Percentiles rank a stretch among this genome's conserved stretches.
phyloP scores from a whole-genome alignment of 2,329 filamentous ascomycete species.

The Ophiostoma populinum region DNA sequence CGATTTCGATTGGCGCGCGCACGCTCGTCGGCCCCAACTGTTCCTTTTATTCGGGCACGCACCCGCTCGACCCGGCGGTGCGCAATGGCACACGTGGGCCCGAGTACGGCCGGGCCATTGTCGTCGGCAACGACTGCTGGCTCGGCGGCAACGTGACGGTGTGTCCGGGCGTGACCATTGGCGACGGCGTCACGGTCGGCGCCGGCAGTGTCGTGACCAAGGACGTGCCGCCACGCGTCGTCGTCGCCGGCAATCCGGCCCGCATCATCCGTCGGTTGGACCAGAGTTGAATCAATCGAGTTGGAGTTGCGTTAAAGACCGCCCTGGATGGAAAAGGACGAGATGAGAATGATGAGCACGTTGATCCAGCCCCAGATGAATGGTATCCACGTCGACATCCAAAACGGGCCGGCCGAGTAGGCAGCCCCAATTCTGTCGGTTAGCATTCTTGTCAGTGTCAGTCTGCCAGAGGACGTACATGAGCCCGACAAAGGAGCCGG shows the following conservation, averaged over 20 bases:
- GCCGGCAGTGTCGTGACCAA: conserved; percentile 75
- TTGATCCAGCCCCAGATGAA: conserved; percentile 79
- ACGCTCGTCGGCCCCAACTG: conserved; percentile 69
- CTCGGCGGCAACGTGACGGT: conserved; percentile 55
- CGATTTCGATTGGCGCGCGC: conserved; percentile 56
- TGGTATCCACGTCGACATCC: conserved; percentile 90
- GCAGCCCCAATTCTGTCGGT: conserved; percentile 51
- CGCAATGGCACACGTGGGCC: conserved; percentile 61
- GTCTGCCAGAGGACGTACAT: conserved; percentile 38
- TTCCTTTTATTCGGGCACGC: conserved; percentile 54
- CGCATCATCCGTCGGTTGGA: conserved; percentile 30
- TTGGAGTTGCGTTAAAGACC: conserved; percentile 37
- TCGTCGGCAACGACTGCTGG: conserved; percentile 69
- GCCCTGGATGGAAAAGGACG: conserved; percentile 84
- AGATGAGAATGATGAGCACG: conserved; percentile 64
- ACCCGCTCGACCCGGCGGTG: conserved; percentile 58
- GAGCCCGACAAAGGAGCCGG: conserved; percentile 65
- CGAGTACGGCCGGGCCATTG: conserved; percentile 56
- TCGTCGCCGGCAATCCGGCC: conserved; percentile 52
- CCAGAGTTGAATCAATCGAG: conserved; percentile 9
- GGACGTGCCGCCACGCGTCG: conserved; percentile 44
- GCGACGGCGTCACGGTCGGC: conserved; percentile 55
- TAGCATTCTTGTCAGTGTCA: not conserved
- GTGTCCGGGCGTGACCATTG: conserved; percentile 62
- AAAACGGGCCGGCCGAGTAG: conserved; percentile 67